These are phyloP conservation scores for Ceratopteris richardii DNA, from an alignment of 75 land plant species.

Conservation along the genomic window DNA sequence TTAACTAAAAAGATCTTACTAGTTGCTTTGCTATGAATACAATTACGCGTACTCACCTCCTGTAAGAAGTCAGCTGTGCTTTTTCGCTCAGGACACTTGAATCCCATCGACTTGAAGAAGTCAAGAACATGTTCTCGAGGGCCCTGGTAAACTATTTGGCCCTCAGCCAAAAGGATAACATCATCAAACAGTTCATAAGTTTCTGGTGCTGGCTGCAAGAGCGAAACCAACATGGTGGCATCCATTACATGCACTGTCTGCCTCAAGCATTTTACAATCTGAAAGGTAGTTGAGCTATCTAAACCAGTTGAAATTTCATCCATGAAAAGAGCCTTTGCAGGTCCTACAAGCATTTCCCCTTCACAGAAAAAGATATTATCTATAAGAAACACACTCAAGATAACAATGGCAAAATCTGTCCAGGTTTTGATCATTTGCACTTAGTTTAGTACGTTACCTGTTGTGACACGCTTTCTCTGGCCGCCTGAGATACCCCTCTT, in stretches of 20 bases:
- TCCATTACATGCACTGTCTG: constrained; percentile 24
- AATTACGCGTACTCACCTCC: constrained; percentile 24
- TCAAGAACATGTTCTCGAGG: constrained; percentile 22
- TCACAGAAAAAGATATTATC: neutral
- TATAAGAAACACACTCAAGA: too few species aligned
- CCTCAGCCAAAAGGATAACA: constrained; percentile 33
- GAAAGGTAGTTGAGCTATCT: constrained; percentile 37
- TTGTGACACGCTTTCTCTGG: constrained; percentile 38
- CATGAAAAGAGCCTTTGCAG: constrained; percentile 34
- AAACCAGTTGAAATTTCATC: constrained; percentile 41
- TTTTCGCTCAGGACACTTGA: constrained; percentile 32
- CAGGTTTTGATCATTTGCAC: too few species aligned
- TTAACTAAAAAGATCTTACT: constrained; percentile 18
- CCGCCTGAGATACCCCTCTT: constrained; percentile 40
- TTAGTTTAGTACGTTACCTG: too few species aligned
- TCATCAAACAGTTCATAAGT: constrained; percentile 36
- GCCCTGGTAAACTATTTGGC: constrained; percentile 34
- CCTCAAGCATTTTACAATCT: constrained; percentile 24
- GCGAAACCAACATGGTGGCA: constrained; percentile 20
- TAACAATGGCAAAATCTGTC: too few species aligned
- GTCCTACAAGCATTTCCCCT: constrained; percentile 41
- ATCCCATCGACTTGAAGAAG: constrained; percentile 28
- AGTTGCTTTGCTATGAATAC: too few species aligned
- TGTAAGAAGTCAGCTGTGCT: constrained; percentile 29
- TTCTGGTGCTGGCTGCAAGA: constrained; percentile 40